Evolutionary conservation across 805 yeast genomes (phyloP).

Genomic region (Candida wancherniae): DNA sequence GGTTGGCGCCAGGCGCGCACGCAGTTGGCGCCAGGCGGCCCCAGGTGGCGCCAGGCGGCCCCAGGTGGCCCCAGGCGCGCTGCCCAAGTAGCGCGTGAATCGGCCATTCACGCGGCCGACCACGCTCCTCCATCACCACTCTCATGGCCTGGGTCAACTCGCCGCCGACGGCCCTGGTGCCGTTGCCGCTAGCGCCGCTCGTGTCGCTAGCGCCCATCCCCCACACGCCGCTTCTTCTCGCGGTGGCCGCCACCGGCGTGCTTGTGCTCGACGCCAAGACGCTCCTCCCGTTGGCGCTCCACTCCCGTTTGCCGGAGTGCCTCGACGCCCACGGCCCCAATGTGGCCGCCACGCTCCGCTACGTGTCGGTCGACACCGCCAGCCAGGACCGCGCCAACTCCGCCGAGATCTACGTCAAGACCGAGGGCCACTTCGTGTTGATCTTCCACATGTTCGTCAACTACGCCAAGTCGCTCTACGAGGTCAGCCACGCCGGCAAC

Average conservation of each 20-base stretch:
- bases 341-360: constrained; percentile 22
- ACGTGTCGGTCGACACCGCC: constrained; percentile 32
- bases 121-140: neutral
- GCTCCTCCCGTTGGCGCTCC: constrained; percentile 15
- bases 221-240: constrained; percentile 14
- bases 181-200: constrained; percentile 17
- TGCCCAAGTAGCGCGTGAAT: no score
- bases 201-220: constrained; percentile 11
- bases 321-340: constrained; percentile 11
- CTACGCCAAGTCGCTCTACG: constrained; percentile 30
- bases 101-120: no score
- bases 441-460: constrained; percentile 21
- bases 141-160: constrained; percentile 36
- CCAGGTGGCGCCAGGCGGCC: no score
- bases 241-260: constrained; percentile 8
- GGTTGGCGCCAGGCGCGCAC: no score
- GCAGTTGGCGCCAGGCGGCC: no score
- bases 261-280: constrained; percentile 8
- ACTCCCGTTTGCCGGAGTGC: constrained; percentile 12
- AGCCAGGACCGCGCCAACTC: constrained; percentile 20
- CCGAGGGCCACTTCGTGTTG: constrained; percentile 11
- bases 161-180: constrained; percentile 26
- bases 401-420: constrained; percentile 12
- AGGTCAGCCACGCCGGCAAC: constrained; percentile 21
- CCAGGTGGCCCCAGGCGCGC: no score